Evolutionary conservation across 495 filamentous ascomycete species (phyloP).

Genomic region (Daldinia grandis): DNA sequence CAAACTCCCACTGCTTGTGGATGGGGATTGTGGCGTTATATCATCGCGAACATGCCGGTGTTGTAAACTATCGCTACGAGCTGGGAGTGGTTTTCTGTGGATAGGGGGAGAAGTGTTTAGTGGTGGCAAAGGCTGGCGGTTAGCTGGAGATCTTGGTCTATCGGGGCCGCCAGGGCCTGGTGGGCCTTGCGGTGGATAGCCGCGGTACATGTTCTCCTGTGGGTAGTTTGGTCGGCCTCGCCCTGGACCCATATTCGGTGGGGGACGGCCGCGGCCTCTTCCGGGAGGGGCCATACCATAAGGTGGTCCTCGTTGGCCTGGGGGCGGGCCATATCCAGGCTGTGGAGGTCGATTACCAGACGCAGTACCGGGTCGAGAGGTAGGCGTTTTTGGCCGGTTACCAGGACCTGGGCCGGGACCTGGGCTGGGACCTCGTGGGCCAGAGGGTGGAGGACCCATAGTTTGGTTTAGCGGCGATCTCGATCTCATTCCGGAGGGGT

Average conservation of each 20-base stretch:
- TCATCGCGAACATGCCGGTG: constrained; percentile 40
- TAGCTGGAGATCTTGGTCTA: constrained; percentile 38
- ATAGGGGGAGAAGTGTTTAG: constrained; percentile 50
- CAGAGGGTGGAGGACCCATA: constrained; percentile 23
- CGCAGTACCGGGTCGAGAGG: constrained; percentile 42
- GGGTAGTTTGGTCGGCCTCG: constrained; percentile 38
- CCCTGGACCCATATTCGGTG: constrained; percentile 41
- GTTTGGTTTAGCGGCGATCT: constrained; percentile 48
- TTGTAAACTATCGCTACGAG: constrained; percentile 51
- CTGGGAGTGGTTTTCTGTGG: constrained; percentile 70
- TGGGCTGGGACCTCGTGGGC: constrained; percentile 37
- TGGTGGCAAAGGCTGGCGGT: constrained; percentile 41
- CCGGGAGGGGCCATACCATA: constrained; percentile 44
- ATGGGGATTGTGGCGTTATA: constrained; percentile 41
- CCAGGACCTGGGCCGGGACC: constrained; percentile 23
- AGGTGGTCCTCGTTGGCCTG: constrained; percentile 43
- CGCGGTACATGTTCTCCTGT: constrained; percentile 39
- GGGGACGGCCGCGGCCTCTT: constrained; percentile 49
- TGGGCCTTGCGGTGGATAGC: constrained; percentile 35
- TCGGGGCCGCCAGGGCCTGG: constrained; percentile 29
- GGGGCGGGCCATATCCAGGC: constrained; percentile 37
- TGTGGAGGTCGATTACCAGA: constrained; percentile 40
- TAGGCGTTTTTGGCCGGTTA: constrained; percentile 40
- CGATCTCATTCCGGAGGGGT: constrained; percentile 44
- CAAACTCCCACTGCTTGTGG: constrained; percentile 68